phyloP scores from a whole-genome alignment of 371 early-diverging fungal genomes.

The Entomophthora muscae region DNA sequence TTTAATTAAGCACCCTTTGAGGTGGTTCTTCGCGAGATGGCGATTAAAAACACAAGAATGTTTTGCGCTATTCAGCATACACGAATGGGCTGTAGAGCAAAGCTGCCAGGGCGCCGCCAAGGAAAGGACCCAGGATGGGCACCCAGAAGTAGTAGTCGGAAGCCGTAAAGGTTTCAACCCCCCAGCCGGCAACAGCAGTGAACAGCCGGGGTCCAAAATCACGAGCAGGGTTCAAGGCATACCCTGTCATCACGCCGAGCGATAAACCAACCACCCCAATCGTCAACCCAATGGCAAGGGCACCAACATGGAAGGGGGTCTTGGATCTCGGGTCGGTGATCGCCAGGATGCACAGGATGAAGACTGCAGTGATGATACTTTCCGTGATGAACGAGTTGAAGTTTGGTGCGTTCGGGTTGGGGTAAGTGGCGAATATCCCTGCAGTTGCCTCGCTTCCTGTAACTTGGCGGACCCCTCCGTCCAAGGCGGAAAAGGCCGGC shows the following conservation, averaged over 20 bases:
- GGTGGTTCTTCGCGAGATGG: no score
- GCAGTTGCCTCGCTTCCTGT: conserved; percentile 26
- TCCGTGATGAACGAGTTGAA: conserved; percentile 47
- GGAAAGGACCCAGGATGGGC: conserved; percentile 51
- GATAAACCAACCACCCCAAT: conserved; percentile 40
- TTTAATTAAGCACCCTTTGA: no score
- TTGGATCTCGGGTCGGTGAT: conserved; percentile 47
- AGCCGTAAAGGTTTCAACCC: conserved; percentile 37
- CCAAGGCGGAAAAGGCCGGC: conserved; percentile 29
- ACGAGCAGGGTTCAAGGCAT: conserved; percentile 74
- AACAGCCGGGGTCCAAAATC: conserved; percentile 77
- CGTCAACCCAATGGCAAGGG: conserved; percentile 40
- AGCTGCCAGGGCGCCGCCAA: conserved; percentile 49
- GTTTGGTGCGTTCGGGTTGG: conserved; percentile 28
- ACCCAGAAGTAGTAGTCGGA: conserved; percentile 50
- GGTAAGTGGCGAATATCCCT: conserved; percentile 50
- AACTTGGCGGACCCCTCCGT: conserved; percentile 31
- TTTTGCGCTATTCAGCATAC: not conserved
- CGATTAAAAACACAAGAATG: no score
- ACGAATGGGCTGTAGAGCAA: conserved; percentile 13
- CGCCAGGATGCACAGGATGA: conserved; percentile 45
- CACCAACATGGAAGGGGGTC: conserved; percentile 21
- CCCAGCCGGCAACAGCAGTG: conserved; percentile 54
- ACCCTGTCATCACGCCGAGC: conserved; percentile 51
- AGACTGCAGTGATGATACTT: conserved; percentile 51